Conservation (phyloP, 2,329 filamentous ascomycete genomes). For the Triangularia verruculosa region DNA sequence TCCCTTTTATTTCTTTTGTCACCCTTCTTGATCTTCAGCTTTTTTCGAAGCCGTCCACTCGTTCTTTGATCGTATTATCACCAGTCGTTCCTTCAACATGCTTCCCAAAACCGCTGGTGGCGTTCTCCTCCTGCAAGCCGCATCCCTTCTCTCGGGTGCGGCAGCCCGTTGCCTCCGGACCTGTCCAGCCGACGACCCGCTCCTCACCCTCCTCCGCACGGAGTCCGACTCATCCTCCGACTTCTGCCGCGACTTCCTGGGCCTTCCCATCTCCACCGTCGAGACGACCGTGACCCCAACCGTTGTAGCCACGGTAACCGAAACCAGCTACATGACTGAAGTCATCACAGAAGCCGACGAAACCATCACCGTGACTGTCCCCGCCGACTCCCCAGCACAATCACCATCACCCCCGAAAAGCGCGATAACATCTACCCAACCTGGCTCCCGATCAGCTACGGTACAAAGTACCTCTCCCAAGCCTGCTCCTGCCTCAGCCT, state of each 20-base stretch:
- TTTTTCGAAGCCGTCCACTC: neutral
- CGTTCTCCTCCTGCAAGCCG: slow-evolving; percentile 14
- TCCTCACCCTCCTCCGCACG: slow-evolving; percentile 10
- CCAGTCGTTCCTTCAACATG: slow-evolving; percentile 11
- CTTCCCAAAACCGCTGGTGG: slow-evolving; percentile 5
- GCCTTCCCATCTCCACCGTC: slow-evolving; percentile 11
- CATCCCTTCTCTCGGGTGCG: slow-evolving; percentile 9
- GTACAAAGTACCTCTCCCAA: slow-evolving; percentile 7
- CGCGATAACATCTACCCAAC: slow-evolving; percentile 12
- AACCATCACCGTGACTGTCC: slow-evolving; percentile 14
- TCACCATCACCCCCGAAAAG: neutral
- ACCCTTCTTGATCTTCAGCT: neutral
- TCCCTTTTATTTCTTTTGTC: neutral
- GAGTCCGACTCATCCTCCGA: neutral
- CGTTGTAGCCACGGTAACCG: slow-evolving; percentile 14
- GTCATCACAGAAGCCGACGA: slow-evolving; percentile 6
- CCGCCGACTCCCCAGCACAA: neutral
- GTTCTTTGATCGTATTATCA: neutral
- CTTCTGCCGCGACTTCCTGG: slow-evolving; percentile 17
- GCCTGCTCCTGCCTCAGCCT: slow-evolving; percentile 17
- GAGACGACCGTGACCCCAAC: slow-evolving; percentile 16
- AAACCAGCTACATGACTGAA: slow-evolving; percentile 14
- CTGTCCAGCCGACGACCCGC: slow-evolving; percentile 10
- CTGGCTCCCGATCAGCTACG: slow-evolving; percentile 17
- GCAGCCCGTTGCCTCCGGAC: slow-evolving; percentile 4